These are phyloP conservation scores for Mychonastes homosphaera DNA, from an alignment of 139 green algal genomes.

Conservation along the genomic window DNA sequence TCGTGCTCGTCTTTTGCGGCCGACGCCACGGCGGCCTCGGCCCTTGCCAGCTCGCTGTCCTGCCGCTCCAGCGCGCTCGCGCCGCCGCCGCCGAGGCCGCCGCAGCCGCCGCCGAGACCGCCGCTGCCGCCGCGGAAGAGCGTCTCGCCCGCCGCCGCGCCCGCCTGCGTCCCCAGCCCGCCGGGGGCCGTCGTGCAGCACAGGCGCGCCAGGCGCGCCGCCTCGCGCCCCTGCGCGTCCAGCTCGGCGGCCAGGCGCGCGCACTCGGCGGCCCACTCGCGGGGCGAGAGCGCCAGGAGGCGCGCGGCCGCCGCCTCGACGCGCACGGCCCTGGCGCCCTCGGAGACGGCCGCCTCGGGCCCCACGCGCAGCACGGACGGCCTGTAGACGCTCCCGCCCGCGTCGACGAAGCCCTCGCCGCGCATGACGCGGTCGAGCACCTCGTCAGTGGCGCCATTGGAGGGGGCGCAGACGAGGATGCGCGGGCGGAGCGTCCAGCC, in stretches of 20 bases:
- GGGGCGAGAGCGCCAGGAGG: slow-evolving; percentile 3
- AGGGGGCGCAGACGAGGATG: slow-evolving; percentile 88
- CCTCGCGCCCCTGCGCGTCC: neutral
- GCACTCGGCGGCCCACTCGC: neutral
- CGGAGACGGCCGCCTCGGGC: slow-evolving; percentile 39
- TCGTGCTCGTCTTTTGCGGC: neutral
- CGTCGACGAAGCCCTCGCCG: slow-evolving; percentile 26
- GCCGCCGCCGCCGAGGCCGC: neutral
- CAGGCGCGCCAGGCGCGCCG: neutral
- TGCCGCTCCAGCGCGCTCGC: slow-evolving; percentile 1
- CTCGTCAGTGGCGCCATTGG: slow-evolving; percentile 91
- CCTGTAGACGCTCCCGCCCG: slow-evolving; percentile 20
- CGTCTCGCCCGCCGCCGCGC: neutral
- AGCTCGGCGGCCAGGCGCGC: neutral
- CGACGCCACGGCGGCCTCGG: neutral
- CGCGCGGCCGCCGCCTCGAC: slow-evolving; percentile 14
- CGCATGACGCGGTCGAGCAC: slow-evolving; percentile 79
- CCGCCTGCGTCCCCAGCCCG: neutral
- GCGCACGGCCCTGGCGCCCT: slow-evolving; percentile 35
- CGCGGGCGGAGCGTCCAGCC: slow-evolving; percentile 19
- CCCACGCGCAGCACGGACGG: slow-evolving; percentile 68
- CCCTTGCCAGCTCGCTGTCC: neutral
- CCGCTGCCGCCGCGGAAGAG: neutral
- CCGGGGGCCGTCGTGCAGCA: no score
- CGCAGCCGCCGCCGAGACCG: neutral